Evolutionary conservation across 108 stramenopile genomes (phyloP).

Genomic region (Skeletonema potamos): DNA sequence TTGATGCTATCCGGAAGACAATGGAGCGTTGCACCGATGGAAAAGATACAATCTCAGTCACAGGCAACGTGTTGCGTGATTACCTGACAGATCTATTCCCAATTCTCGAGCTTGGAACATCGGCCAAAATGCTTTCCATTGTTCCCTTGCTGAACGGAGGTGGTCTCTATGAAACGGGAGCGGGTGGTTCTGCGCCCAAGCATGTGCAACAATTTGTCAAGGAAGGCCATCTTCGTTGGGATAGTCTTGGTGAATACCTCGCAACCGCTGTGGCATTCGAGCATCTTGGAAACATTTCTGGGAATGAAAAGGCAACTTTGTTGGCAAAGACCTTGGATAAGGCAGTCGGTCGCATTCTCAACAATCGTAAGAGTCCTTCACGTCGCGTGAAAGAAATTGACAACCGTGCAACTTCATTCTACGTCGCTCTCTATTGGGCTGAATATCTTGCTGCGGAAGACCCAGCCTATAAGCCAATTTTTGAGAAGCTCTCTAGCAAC

Average conservation of each 20-base stretch:
- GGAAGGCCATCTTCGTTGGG: slow-evolving; percentile 94
- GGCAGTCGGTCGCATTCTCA: slow-evolving; percentile 86
- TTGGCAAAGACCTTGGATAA: slow-evolving; percentile 83
- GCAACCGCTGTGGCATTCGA: slow-evolving; percentile 79
- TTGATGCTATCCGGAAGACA: slow-evolving; percentile 80
- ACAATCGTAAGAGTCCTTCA: slow-evolving; percentile 86
- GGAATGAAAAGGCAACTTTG: slow-evolving; percentile 70
- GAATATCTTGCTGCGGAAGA: slow-evolving; percentile 87
- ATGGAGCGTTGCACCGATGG: slow-evolving; percentile 89
- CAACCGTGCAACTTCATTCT: slow-evolving; percentile 92
- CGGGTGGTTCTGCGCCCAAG: slow-evolving; percentile 93
- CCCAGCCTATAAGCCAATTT: slow-evolving; percentile 73
- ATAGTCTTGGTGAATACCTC: slow-evolving; percentile 55
- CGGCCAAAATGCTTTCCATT: slow-evolving; percentile 95
- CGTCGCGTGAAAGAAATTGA: slow-evolving; percentile 92
- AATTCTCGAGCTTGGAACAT: slow-evolving; percentile 91
- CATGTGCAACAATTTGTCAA: slow-evolving; percentile 92
- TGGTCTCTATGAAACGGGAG: slow-evolving; percentile 94
- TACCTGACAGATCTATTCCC: slow-evolving; percentile 93
- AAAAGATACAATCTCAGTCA: slow-evolving; percentile 90
- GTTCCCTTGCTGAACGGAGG: slow-evolving; percentile 91
- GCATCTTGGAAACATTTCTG: slow-evolving; percentile 55
- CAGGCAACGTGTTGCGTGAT: slow-evolving; percentile 94
- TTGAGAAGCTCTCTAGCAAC: slow-evolving; percentile 64
- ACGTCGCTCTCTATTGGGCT: slow-evolving; percentile 93